These are phyloP conservation scores for Rhodamnia argentea DNA, from an alignment of 345 rosid genomes.

Conservation along the genomic window DNA sequence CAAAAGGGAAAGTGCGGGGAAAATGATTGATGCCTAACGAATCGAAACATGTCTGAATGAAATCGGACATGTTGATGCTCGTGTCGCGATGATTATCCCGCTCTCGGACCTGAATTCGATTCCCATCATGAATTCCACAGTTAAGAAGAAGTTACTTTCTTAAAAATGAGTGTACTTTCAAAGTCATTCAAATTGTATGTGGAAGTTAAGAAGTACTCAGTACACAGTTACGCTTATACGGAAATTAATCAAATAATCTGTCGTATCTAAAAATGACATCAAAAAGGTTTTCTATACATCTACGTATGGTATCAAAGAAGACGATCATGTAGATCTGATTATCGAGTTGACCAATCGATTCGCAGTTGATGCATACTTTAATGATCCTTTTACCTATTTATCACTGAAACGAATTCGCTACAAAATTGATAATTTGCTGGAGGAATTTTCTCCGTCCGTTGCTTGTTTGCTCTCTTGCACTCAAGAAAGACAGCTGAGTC, in stretches of 20 bases:
- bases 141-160: no score
- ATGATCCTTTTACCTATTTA: no score
- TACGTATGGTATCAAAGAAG: fast-evolving
- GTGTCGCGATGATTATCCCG: no score
- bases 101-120: no score
- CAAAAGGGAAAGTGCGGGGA: background rate
- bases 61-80: no score
- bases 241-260: background rate
- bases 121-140: no score
- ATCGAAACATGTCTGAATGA: background rate
- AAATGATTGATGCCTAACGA: background rate
- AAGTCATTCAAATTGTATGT: background rate
- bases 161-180: background rate
- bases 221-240: no score
- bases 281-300: background rate
- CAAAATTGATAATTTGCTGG: background rate
- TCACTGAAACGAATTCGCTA: no score
- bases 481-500: background rate
- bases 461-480: background rate
- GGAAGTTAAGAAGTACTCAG: background rate
- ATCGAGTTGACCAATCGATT: background rate
- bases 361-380: no score
- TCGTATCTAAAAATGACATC: background rate
- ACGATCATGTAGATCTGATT: background rate
- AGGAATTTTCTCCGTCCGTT: background rate